Conservation (phyloP, 768 basidiomycete species). For the Artomyces pyxidatus region DNA sequence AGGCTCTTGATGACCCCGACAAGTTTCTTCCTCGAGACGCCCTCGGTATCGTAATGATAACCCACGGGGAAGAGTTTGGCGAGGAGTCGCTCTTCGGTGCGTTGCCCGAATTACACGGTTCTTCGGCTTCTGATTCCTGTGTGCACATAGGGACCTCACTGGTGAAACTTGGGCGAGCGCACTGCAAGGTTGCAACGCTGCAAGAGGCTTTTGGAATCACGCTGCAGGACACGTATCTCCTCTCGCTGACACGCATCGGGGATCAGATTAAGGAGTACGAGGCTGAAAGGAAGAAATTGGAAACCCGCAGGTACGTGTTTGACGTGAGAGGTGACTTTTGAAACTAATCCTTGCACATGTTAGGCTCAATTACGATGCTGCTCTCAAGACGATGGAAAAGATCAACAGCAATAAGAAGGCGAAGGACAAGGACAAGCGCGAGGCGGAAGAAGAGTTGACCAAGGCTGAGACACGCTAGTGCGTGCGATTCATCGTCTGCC, state of each 20-base stretch:
- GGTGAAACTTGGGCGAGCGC: constrained; percentile 69
- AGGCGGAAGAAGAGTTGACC: constrained; percentile 77
- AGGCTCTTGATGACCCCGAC: constrained; percentile 24
- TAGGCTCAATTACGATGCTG: constrained; percentile 77
- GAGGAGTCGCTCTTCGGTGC: constrained; percentile 16
- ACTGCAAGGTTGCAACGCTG: constrained; percentile 76
- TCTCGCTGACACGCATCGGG: constrained; percentile 53
- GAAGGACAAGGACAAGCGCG: constrained; percentile 62
- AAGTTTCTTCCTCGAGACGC: constrained; percentile 33
- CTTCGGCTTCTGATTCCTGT: not conserved
- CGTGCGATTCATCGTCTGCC: constrained; percentile 9
- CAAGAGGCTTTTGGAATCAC: constrained; percentile 76
- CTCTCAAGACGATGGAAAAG: constrained; percentile 61
- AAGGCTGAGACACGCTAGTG: constrained; percentile 53
- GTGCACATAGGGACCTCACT: constrained; percentile 53
- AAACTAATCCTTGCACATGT: not conserved
- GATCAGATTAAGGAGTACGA: constrained; percentile 84
- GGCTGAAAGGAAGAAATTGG: constrained; percentile 72
- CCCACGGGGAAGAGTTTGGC: constrained; percentile 31
- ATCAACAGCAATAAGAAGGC: constrained; percentile 69
- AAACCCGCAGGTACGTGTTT: constrained; percentile 63
- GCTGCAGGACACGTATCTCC: constrained; percentile 66
- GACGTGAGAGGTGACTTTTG: not conserved
- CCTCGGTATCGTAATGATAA: constrained; percentile 35
- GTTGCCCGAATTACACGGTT: not conserved